Evolutionary conservation across 805 yeast genomes (phyloP), one percentile per base, ranked within the genome.

Genomic region (Lipomyces spencermartinsiae): DNA sequence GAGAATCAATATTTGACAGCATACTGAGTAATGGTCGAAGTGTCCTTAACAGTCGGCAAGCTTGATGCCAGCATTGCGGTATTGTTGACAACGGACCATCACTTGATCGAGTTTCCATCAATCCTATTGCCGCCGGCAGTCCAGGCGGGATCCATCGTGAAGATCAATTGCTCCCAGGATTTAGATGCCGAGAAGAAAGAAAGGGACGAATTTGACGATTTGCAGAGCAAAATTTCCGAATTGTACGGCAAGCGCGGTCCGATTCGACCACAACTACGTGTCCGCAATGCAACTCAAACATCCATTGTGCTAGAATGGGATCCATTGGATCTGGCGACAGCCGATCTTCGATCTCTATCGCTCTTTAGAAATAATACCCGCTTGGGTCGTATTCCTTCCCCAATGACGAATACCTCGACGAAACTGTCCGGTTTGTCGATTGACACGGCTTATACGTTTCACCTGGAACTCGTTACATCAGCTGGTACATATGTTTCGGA

Each of bases 221-320:
- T 91, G 34, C 98, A 95, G 79, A 87, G 88, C 43, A 88, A 87
- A 69, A 92, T 95, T 62, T 81, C 89, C 65, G 82, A 84, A 56
- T 83, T 87, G 1, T 94, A 89, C 77, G 97, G 97, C 37, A 83
- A 84, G 34, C 81, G 86, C 67, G 84, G 85, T 72, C 98, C 99
- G 25, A 77, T 84, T 67, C 74, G 83, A 0, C 99, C 99, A 0
- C 82, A 83, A 19, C 83, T 95, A 71, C 84, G 86, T 64, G 81
- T 88, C 53, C 84, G 86, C 63, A 95, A 94, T 76, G 87, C 90
- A 60, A 94, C 99, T 1, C 99, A 95, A 77, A 95, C 99, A 0
- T 89, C 95, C 63, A 92, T 97, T 78, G 98, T 93, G 22, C 83
- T 95, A 70, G 97, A 92, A 77, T 95, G 99, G 99, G 98, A 93